A percentile compares a stretch with the other conserved stretches of the same genome.
Evolutionary conservation across 805 yeast genomes (phyloP).

Genomic region (Cyberlindnera maritima): DNA sequence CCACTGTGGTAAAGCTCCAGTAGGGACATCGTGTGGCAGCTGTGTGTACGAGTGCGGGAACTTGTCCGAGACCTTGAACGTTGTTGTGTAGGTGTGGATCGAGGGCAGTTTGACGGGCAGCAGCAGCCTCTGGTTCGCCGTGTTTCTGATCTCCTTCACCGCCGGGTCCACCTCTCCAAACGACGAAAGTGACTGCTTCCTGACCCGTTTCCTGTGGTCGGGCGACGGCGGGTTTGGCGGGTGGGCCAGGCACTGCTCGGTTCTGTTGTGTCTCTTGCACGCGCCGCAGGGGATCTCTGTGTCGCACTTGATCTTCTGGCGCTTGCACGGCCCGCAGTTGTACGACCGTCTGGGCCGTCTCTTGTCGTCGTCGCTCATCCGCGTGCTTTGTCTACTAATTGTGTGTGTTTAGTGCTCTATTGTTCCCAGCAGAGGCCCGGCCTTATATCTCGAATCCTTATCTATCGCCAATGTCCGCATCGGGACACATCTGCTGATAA

Average conservation of each 20-base stretch:
- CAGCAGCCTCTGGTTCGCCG: slow-evolving; percentile 1
- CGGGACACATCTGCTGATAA: slow-evolving; percentile 13
- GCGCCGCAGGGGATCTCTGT: slow-evolving; percentile 45
- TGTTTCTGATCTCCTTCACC: not conserved
- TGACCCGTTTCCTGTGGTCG: slow-evolving; percentile 29
- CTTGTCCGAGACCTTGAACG: slow-evolving; percentile 12
- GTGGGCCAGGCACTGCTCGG: slow-evolving; percentile 35
- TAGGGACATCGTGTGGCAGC: not conserved
- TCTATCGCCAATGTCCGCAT: slow-evolving; percentile 10
- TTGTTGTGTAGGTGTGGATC: slow-evolving; percentile 18
- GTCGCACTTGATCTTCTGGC: slow-evolving; percentile 53
- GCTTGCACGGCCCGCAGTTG: slow-evolving; percentile 54
- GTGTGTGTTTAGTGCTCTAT: not conserved
- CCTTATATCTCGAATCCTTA: not conserved
- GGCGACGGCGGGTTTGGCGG: slow-evolving; percentile 46
- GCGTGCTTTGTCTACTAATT: no score
- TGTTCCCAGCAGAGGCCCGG: not conserved
- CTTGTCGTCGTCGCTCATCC: slow-evolving; percentile 8
- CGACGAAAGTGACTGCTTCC: slow-evolving; percentile 17
- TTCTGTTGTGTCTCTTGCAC: slow-evolving; percentile 39
- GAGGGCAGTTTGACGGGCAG: slow-evolving; percentile 16
- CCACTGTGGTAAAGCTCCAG: not conserved
- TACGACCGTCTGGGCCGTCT: slow-evolving; percentile 46
- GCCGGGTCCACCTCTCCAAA: slow-evolving; percentile 7
- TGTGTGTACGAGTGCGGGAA: slow-evolving; percentile 13